A percentile compares a stretch with the other conserved stretches of the same genome.
Conservation (phyloP, 306 rosid species). For the Rubus idaeus region DNA sequence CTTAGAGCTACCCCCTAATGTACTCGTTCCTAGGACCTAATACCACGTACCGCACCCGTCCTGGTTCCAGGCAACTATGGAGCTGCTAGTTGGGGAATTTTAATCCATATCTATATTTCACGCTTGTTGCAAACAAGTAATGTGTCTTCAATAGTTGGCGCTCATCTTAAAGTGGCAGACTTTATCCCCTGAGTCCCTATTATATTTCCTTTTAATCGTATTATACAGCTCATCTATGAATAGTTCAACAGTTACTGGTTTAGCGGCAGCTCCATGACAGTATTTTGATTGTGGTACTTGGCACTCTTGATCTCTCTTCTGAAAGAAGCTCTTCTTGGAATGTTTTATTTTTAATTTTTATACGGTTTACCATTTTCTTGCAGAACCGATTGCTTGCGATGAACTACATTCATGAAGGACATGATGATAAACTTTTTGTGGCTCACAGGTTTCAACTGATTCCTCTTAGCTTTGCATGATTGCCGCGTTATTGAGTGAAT, state of each 20-base stretch:
- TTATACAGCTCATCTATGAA: not conserved
- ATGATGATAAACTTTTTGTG: slow-evolving; percentile 75
- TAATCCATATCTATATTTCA: not conserved
- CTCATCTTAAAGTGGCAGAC: not conserved
- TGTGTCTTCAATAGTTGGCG: not conserved
- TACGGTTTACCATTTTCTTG: slow-evolving; percentile 14
- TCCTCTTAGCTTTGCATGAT: slow-evolving; percentile 22
- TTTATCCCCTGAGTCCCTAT: too few relatives aligned
- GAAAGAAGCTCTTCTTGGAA: not conserved
- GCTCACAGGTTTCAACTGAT: slow-evolving; percentile 72
- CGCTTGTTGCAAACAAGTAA: not conserved
- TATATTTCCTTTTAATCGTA: too few relatives aligned
- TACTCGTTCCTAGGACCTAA: too few relatives aligned
- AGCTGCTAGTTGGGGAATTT: too few relatives aligned
- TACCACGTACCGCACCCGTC: too few relatives aligned
- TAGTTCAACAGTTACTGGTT: not conserved
- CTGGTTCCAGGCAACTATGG: too few relatives aligned
- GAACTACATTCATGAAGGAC: slow-evolving; percentile 90
- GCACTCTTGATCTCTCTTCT: not conserved
- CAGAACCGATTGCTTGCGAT: slow-evolving; percentile 94
- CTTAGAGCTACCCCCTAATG: too few relatives aligned
- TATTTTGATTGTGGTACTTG: not conserved
- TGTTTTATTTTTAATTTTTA: not conserved
- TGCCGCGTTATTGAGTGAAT: not conserved
- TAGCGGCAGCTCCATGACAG: not conserved